phyloP scores from a whole-genome alignment of 768 basidiomycete species.

The Mycena amicta region DNA sequence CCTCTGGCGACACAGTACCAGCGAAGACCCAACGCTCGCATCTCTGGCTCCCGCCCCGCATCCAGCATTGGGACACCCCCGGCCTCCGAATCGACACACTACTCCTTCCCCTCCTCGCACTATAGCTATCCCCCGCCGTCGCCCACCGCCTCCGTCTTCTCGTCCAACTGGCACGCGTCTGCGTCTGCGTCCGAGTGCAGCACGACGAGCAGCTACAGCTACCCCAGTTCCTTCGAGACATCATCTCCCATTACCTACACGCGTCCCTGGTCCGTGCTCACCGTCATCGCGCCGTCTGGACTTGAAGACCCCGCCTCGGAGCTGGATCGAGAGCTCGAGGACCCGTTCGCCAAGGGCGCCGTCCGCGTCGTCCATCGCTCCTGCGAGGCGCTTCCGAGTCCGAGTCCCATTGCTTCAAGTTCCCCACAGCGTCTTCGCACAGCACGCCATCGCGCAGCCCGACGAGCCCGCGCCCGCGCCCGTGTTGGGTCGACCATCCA shows the following conservation, averaged over 20 bases:
- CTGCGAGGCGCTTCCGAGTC: constrained; percentile 13
- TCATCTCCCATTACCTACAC: neutral
- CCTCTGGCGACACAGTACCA: neutral
- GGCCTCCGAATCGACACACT: neutral
- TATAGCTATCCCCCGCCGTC: neutral
- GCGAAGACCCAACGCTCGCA: neutral
- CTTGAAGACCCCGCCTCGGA: constrained; percentile 18
- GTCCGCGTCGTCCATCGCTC: constrained; percentile 28
- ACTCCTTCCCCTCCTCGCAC: neutral
- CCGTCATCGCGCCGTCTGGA: constrained; percentile 10
- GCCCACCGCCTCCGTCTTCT: neutral
- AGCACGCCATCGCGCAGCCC: neutral
- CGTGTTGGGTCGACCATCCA: neutral
- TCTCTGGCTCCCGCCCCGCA: neutral
- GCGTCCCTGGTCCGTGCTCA: constrained; percentile 19
- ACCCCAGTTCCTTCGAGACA: neutral
- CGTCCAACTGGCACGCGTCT: neutral
- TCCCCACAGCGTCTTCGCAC: neutral
- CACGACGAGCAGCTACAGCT: neutral
- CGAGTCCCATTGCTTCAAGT: neutral
- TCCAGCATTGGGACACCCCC: neutral
- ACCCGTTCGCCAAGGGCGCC: constrained; percentile 30
- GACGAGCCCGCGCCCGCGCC: neutral
- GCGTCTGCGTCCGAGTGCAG: neutral
- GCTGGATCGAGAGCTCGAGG: neutral